Base-by-base conservation (phyloP, 1,284 basidiomycete species). In the Rhodotorula sp. region DNA sequence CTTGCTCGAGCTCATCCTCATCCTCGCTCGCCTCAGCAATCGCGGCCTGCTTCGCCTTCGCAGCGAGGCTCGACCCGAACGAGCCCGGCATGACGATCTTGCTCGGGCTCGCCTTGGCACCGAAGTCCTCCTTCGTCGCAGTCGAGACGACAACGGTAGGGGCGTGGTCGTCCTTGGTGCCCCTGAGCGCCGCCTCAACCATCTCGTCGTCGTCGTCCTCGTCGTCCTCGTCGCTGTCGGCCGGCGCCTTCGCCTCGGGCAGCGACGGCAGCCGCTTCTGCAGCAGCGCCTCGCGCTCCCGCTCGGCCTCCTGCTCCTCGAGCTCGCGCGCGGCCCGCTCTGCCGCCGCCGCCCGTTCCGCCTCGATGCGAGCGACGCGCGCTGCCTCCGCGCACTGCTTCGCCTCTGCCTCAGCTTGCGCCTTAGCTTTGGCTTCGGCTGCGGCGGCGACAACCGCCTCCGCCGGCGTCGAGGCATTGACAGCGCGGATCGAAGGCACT, bases 71-170 rank as follows among this genome's bases (percentile, higher is more conserved):
- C 4, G 64, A 59, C 4, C 68, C 72, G 42, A 72, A 74, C 21
- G 67, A 57, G 19, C 74, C 74, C 0, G 71, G 74, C 74, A 75
- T 70, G 60, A 63, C 64, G 19, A 67, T 67, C 46, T 70, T 70
- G n/a, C 61, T 68, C 41, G 69, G 68, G 34, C 63, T 66, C 9
- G 60, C 69, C n/a, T 62, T 69, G 16, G 52, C 21, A 7, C 25
- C 21, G 3, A 70, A 50, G 54, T 66, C 44, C 57, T 71, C 64
- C 57, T 63, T 64, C 13, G 57, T 61, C 10, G 63, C 66, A 25
- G 45, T 65, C n/a, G 57, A 41, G 21, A 67, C 61, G 34, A 61
- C 48, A 34, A 34, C 34, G 34, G 34, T 5, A 5, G 34, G 34
- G 34, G 34, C 34, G 34, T 34, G 34, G 34, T 34, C 34, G 34